Evolutionary conservation across 306 rosid species (phyloP), one percentile per base, ranked within the genome.

Genomic region (Dalbergia cultrata): DNA sequence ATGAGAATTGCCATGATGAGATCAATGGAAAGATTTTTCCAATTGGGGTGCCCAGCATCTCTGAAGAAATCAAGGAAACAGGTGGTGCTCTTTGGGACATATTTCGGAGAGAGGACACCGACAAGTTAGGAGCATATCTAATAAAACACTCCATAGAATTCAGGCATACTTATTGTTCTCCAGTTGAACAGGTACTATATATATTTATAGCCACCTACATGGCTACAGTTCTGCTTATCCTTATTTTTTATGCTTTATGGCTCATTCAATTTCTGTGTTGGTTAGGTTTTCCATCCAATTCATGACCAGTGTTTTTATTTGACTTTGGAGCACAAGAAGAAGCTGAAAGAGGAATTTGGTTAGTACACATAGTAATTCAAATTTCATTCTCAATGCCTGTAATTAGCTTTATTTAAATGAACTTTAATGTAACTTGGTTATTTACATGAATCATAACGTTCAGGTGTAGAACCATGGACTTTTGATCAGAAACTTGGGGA

Each of bases 71-170:
- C 5, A 75, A 44, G 53, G 81, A 83, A 86, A 68, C 78, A 4
- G 92, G 91, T 22, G 80, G 91, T 63, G 98, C 97, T 50, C 76
- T 92, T 17, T 94, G 97, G 97, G 98, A 94, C 82, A 92, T 94
- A 56, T 92, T 94, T 69, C 86, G 97, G n/a, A 88, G 98, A 76
- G 95, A 90, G 78, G 97, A 94, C 70, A 83, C 84, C n/a, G 80
- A 89, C 18, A 89, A 94, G 80, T 83, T 94, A 74, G 92, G 86
- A 67, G 81, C 84, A 34, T 94, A 90, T 87, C 78, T 94, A 75
- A 86, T 84, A 45, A 86, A 89, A 63, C 92, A 94, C 79, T 85
- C 87, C 0, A 84, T 75, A 57, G 95, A 94, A 83, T 92, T 94
- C 41, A 90, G 97, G 68, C 97, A 94, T 76, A 89, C 91, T 17